Percentiles rank a stretch among this genome's conserved stretches.
phyloP scores from a whole-genome alignment of 306 rosid genomes.

The Oxytropis ochrocephala region DNA sequence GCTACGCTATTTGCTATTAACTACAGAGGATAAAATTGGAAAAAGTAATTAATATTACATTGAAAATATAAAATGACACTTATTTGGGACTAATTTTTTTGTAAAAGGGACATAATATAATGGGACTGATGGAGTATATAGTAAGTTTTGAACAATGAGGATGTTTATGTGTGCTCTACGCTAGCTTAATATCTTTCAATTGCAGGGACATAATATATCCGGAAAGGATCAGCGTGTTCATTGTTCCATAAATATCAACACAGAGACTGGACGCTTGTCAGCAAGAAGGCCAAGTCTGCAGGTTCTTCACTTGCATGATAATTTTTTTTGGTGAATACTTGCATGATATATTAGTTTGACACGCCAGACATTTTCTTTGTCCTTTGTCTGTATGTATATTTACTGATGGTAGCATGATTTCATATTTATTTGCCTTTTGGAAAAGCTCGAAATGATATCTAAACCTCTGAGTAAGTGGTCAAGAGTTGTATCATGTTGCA shows the following conservation, averaged over 20 bases:
- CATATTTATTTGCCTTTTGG: neutral
- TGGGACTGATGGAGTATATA: neutral
- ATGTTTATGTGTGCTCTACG: neutral
- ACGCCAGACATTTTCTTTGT: neutral
- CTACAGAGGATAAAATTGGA: no score
- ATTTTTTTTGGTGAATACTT: no score
- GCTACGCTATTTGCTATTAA: no score
- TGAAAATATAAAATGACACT: no score
- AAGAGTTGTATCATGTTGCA: neutral
- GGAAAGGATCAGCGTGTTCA: conserved; percentile 79
- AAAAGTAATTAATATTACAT: no score
- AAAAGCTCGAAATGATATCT: neutral
- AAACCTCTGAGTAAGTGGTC: neutral
- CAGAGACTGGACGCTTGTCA: conserved; percentile 93
- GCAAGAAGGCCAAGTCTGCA: conserved; percentile 96
- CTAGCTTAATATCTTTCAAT: conserved; percentile 19
- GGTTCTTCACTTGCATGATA: conserved; percentile 39
- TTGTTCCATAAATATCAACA: conserved; percentile 86
- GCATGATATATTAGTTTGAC: neutral
- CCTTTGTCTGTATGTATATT: neutral
- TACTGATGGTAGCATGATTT: neutral
- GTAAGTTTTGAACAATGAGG: neutral
- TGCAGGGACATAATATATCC: conserved; percentile 74
- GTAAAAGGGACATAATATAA: no score
- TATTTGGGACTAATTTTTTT: no score